Conservation (phyloP, 2,329 filamentous ascomycete species). For the Dendryphion nanum region DNA sequence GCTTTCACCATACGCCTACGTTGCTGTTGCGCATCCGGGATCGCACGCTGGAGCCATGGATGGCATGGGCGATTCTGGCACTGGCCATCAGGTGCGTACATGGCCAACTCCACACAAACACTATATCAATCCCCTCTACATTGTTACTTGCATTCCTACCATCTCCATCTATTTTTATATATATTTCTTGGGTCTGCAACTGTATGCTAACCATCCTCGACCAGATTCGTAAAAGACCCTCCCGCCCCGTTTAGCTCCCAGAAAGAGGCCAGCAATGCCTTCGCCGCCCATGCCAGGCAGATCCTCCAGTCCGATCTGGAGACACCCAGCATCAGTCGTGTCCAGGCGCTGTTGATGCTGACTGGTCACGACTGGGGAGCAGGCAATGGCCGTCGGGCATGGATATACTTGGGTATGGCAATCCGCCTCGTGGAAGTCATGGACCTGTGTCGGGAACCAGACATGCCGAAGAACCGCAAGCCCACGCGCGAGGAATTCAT, state of each 20-base stretch:
- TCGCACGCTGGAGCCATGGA: slow-evolving; percentile 37
- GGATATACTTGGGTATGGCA: slow-evolving; percentile 44
- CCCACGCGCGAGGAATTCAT: slow-evolving; percentile 41
- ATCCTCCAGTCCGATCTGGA: slow-evolving; percentile 42
- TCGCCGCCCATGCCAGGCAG: slow-evolving; percentile 40
- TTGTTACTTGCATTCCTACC: too few relatives aligned
- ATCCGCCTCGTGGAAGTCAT: slow-evolving; percentile 42
- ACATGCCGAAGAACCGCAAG: slow-evolving; percentile 26
- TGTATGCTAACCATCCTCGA: too few relatives aligned
- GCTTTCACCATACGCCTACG: slow-evolving; percentile 42
- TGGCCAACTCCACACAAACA: too few relatives aligned
- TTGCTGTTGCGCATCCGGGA: slow-evolving; percentile 39
- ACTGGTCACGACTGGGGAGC: slow-evolving; percentile 49
- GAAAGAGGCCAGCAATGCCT: slow-evolving; percentile 43
- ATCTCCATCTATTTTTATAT: too few relatives aligned
- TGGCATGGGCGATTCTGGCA: slow-evolving; percentile 44
- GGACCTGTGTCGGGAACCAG: slow-evolving; percentile 38
- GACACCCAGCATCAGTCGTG: slow-evolving; percentile 38
- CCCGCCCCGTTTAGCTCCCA: slow-evolving; percentile 36
- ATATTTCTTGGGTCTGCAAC: too few relatives aligned
- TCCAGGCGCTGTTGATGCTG: slow-evolving; percentile 43
- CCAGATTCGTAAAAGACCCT: slow-evolving; percentile 40
- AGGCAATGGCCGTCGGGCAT: slow-evolving; percentile 41
- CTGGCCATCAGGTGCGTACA: slow-evolving; percentile 37
- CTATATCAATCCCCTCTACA: too few relatives aligned